Evolutionary conservation across 2,329 filamentous ascomycete genomes (phyloP), one percentile per base, ranked within the genome.

Genomic region (Stachybotrys chlorohalonatus): DNA sequence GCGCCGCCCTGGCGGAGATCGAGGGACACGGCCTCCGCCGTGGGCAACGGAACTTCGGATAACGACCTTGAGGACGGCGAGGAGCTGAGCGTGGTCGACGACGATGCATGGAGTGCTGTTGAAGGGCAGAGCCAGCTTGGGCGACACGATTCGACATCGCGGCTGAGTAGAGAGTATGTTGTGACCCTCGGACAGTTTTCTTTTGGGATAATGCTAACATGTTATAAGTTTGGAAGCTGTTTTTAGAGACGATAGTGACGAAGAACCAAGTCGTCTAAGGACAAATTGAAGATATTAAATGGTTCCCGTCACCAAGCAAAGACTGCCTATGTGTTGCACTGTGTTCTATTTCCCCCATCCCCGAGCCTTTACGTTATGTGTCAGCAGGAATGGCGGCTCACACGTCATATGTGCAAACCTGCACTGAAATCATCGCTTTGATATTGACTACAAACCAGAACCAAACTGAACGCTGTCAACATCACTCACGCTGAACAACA

Each of bases 161-260:
- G 90, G 58, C 64, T 95, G 57, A 93, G 89, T 68, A 78, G 90
- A 71, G 90, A 95, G 74, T 83, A 70, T 67, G 79, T 74, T 36
- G 42, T 31, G 32, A 24, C 13, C 36, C 51, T 15, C n/a, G 30
- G 13, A 11, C 15, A 31, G 11, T 36, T 8, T 54, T 49, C 11
- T 31, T 16, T 54, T 24, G 24, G 24, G 36, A 42, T 42, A 42
- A 42, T 52, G 63, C 65, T 61, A 42, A 62, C 56, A 31, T 16
- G 7, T 1, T 7, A 1, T 11, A 30, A 77, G 75, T 62, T 70
- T 93, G 52, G 89, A 93, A 59, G 72, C 76, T 57, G 74, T 74
- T 0, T 77, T 77, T 52, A 70, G 70, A 58, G 75, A 77, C 56
- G 73, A 76, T 54, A 76, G 74, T 57, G 73, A 75, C 50, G 69